Percentiles rank a stretch among this genome's conserved stretches.
These are phyloP conservation scores for Chalara sp. DNA, from an alignment of 2,329 filamentous ascomycete genomes.

Conservation along the genomic window DNA sequence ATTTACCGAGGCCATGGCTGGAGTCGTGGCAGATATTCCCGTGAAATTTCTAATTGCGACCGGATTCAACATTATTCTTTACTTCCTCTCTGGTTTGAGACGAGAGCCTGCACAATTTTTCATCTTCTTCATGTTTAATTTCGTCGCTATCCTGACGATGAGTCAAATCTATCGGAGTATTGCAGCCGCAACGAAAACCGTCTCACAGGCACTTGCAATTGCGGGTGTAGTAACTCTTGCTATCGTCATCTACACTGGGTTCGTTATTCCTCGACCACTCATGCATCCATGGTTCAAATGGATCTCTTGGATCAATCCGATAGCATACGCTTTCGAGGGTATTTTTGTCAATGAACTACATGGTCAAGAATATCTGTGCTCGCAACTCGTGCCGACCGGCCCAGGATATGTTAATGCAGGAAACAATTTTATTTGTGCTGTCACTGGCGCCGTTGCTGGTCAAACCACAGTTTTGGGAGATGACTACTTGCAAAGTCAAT, in stretches of 20 bases:
- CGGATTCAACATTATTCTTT: constrained; percentile 73
- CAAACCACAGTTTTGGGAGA: constrained; percentile 48
- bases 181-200: constrained; percentile 66
- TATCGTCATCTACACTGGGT: constrained; percentile 32
- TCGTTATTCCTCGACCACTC: constrained; percentile 35
- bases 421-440: constrained; percentile 42
- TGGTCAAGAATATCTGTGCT: constrained; percentile 66
- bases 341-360: constrained; percentile 80
- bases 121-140: constrained; percentile 53
- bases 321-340: constrained; percentile 74
- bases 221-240: constrained; percentile 42
- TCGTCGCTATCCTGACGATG: constrained; percentile 47
- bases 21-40: constrained; percentile 80
- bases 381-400: constrained; percentile 20
- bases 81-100: constrained; percentile 75
- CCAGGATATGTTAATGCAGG: constrained; percentile 37
- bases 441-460: constrained; percentile 51
- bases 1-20: constrained; percentile 78
- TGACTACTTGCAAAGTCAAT: constrained; percentile 46
- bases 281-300: constrained; percentile 80
- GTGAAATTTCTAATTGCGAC: constrained; percentile 72
- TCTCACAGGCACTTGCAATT: constrained; percentile 58
- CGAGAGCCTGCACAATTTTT: constrained; percentile 70
- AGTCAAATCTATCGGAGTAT: constrained; percentile 65
- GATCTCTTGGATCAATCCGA: constrained; percentile 58